Percentiles rank a stretch among this genome's conserved stretches.
Conservation (phyloP, 2,329 filamentous ascomycete species). For the Fusarium xyrophilum region DNA sequence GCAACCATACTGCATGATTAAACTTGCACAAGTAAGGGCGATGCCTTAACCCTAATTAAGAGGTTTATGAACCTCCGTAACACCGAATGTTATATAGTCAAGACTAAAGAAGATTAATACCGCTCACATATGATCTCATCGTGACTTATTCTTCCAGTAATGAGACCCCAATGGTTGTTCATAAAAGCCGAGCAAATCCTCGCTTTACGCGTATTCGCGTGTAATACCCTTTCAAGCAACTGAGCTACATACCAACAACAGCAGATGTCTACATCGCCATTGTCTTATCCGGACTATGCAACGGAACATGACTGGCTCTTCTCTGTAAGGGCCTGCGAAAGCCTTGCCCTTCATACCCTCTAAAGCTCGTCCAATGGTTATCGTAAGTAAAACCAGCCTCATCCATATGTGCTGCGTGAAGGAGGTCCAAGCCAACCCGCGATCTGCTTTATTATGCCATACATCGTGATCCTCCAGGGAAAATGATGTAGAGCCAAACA, state of each 20-base stretch:
- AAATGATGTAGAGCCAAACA: too few species aligned
- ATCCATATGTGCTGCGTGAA: too few species aligned
- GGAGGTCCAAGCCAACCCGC: too few species aligned
- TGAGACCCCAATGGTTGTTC: rapidly evolving
- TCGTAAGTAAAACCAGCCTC: too few species aligned
- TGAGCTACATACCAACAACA: not conserved
- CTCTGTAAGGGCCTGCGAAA: too few species aligned
- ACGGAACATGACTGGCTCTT: too few species aligned
- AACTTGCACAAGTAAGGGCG: not conserved
- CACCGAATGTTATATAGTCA: not conserved
- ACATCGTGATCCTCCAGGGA: too few species aligned
- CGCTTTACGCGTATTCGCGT: not conserved
- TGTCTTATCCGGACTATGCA: not conserved
- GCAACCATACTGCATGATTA: not conserved
- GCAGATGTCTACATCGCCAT: too few species aligned
- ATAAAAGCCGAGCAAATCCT: rapidly evolving
- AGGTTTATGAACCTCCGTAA: not conserved
- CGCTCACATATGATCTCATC: not conserved
- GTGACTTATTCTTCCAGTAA: not conserved
- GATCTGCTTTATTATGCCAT: too few species aligned
- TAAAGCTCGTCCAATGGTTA: too few species aligned
- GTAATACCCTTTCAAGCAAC: too few species aligned
- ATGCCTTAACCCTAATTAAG: not conserved
- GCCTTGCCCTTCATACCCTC: not conserved
- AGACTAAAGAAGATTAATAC: too few species aligned